A percentile compares a stretch with the other conserved stretches of the same genome.
These are phyloP conservation scores for Backusella westeae DNA, from an alignment of 192 early-diverging fungal genomes.

Conservation along the genomic window DNA sequence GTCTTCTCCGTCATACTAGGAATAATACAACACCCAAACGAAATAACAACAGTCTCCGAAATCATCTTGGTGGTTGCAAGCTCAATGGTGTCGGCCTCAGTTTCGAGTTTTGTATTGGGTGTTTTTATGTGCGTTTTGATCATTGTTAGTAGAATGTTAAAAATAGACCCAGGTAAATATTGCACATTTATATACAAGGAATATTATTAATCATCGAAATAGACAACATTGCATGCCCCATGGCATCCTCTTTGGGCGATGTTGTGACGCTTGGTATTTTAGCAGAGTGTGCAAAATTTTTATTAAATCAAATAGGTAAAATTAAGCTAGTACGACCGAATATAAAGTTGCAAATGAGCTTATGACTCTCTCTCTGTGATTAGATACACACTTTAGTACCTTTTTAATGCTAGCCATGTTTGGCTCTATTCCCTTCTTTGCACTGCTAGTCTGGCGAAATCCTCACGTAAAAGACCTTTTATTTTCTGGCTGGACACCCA, in stretches of 20 bases:
- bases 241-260: slow-evolving; percentile 75
- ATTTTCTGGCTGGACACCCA: slow-evolving; percentile 70
- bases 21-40: slow-evolving; percentile 45
- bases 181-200: not conserved
- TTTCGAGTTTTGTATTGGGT: slow-evolving; percentile 74
- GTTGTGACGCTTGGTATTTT: slow-evolving; percentile 68
- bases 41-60: slow-evolving; percentile 40
- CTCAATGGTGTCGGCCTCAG: slow-evolving; percentile 63
- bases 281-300: slow-evolving; percentile 46
- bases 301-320: slow-evolving; percentile 51
- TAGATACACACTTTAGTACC: slow-evolving; percentile 40
- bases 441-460: slow-evolving; percentile 53
- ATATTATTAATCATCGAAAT: not conserved
- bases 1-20: slow-evolving; percentile 64
- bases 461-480: slow-evolving; percentile 66
- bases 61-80: slow-evolving; percentile 57
- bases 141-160: slow-evolving; percentile 52
- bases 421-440: slow-evolving; percentile 44
- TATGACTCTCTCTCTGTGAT: not conserved
- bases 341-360: not conserved
- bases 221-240: slow-evolving; percentile 77
- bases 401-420: slow-evolving; percentile 43
- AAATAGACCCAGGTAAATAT: slow-evolving; percentile 71
- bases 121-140: slow-evolving; percentile 70
- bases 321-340: not conserved